Conservation (phyloP, 202 grass and related monocot genomes). For the Digitaria exilis region DNA sequence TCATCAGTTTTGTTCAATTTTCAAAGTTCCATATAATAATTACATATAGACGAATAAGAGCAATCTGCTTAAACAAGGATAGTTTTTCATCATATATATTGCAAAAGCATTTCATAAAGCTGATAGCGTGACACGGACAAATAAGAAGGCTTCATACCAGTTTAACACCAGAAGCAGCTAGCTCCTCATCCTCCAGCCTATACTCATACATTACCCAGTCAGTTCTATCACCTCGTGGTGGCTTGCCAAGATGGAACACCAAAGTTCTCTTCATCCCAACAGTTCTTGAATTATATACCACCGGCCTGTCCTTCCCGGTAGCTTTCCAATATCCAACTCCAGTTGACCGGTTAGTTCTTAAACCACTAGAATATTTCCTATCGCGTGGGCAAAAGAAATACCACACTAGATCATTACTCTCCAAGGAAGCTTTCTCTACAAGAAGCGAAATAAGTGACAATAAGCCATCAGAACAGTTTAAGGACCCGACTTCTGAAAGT, state of each 20-base stretch:
- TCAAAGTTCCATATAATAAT: conserved; percentile 5
- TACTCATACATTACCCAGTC: conserved; percentile 98
- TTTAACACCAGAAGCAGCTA: conserved; percentile 57
- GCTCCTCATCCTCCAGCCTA: conserved; percentile 60
- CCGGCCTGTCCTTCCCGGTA: conserved; percentile 76
- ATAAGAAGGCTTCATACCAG: conserved; percentile 47
- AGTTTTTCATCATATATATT: neutral
- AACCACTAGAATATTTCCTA: conserved; percentile 84
- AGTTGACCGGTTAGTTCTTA: conserved; percentile 70
- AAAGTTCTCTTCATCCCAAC: conserved; percentile 89
- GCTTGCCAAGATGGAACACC: conserved; percentile 85
- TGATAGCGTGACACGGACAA: neutral
- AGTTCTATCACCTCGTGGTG: conserved; percentile 72
- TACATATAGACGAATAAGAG: neutral
- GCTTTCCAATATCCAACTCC: conserved; percentile 85
- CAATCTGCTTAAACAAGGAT: neutral
- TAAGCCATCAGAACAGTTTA: neutral
- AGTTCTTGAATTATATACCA: conserved; percentile 56
- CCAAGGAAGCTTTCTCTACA: conserved; percentile 73
- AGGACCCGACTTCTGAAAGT: neutral
- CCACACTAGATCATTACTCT: conserved; percentile 76
- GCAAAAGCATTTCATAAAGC: neutral
- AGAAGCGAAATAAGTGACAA: conserved; percentile 24
- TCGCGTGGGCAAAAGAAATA: conserved; percentile 85
- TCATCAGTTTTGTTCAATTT: neutral